A percentile compares a stretch with the other conserved stretches of the same genome.
Conservation (phyloP, 2,329 filamentous ascomycete species). For the Fusarium albidum region DNA sequence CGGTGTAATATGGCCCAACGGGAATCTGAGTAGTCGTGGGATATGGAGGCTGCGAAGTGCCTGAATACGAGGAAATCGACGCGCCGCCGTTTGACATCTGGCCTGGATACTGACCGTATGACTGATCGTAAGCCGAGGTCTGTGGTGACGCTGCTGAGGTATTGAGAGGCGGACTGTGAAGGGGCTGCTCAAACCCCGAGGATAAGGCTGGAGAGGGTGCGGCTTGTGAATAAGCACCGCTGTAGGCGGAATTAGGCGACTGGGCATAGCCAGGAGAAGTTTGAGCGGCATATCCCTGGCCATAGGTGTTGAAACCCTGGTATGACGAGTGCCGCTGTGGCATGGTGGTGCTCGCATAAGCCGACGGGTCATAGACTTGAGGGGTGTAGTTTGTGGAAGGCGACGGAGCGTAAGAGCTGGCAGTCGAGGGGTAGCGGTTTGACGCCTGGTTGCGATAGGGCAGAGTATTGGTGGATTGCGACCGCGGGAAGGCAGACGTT, state of each 20-base stretch:
- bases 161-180: conserved; percentile 48
- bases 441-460: conserved; percentile 57
- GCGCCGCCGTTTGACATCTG: conserved; percentile 52
- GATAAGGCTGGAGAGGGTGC: conserved; percentile 43
- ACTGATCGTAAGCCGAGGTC: conserved; percentile 48
- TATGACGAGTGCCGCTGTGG: conserved; percentile 63
- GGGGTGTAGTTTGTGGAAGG: conserved; percentile 59
- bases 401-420: conserved; percentile 45
- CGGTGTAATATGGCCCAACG: conserved; percentile 58
- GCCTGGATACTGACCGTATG: conserved; percentile 46
- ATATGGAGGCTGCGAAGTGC: conserved; percentile 58
- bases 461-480: conserved; percentile 60
- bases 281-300: conserved; percentile 51
- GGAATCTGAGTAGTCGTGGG: conserved; percentile 62
- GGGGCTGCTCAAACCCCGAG: conserved; percentile 52
- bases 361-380: conserved; percentile 66
- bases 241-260: conserved; percentile 48
- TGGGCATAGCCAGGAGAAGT: conserved; percentile 47
- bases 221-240: conserved; percentile 39
- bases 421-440: conserved; percentile 49
- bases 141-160: conserved; percentile 39
- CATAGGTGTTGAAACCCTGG: conserved; percentile 56
- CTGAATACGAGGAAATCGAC: conserved; percentile 46
- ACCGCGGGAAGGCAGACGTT: conserved; percentile 47
- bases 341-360: conserved; percentile 58